Evolutionary conservation across 1,139 yeast species (phyloP).

Genomic region (Lodderomyces orthopsilosis): DNA sequence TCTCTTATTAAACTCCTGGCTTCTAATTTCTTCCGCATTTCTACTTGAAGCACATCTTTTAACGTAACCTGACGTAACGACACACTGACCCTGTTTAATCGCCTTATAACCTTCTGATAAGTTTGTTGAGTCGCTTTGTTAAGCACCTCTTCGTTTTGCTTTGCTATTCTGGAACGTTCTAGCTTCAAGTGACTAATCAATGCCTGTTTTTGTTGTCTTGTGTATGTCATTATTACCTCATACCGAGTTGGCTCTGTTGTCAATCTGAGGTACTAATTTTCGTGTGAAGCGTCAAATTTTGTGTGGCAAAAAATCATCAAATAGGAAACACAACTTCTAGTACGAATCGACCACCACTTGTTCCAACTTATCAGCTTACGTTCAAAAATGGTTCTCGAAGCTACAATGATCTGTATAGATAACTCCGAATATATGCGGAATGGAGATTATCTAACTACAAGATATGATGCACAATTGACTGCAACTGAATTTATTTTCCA

Average conservation of each 20-base stretch:
- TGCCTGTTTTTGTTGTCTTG: constrained; percentile 35
- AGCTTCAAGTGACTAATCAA: constrained; percentile 28
- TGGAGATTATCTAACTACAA: constrained; percentile 87
- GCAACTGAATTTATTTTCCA: constrained; percentile 89
- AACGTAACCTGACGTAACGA: constrained; percentile 39
- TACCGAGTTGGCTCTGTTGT: neutral
- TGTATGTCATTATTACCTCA: constrained; percentile 20
- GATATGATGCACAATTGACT: constrained; percentile 91
- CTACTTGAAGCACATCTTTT: constrained; percentile 41
- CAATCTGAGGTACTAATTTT: too few relatives aligned
- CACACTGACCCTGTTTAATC: constrained; percentile 41
- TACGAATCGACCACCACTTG: neutral
- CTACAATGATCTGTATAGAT: constrained; percentile 92
- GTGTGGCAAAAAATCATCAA: constrained; percentile 2
- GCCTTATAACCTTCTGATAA: constrained; percentile 26
- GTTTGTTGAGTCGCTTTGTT: constrained; percentile 21
- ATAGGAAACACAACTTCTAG: neutral
- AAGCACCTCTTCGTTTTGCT: constrained; percentile 16
- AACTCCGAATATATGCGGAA: constrained; percentile 95
- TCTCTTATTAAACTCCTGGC: constrained; percentile 29
- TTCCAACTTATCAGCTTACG: neutral
- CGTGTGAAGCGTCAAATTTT: neutral
- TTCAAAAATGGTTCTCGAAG: constrained; percentile 79
- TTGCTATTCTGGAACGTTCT: constrained; percentile 20
- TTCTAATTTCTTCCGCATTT: constrained; percentile 37